phyloP scores from a whole-genome alignment of 2,329 filamentous ascomycete genomes.

The Aspergillus sp. region DNA sequence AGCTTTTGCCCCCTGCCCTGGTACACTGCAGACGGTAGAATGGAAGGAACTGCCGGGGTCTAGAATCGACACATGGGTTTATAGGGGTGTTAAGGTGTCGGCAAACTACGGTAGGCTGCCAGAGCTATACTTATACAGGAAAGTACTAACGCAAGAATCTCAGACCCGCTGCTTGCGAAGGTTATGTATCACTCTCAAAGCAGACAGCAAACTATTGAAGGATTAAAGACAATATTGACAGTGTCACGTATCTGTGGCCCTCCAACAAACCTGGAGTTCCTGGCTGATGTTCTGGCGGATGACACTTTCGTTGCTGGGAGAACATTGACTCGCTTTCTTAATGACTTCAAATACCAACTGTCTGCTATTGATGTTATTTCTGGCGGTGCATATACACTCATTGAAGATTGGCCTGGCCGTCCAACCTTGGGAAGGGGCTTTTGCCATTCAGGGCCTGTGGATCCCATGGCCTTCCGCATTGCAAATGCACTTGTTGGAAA shows the following conservation, averaged over 20 bases:
- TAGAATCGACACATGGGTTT: slow-evolving; percentile 66
- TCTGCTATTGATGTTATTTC: slow-evolving; percentile 59
- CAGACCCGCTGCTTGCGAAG: slow-evolving; percentile 59
- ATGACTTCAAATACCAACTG: slow-evolving; percentile 53
- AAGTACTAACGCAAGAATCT: background rate
- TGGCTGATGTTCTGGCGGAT: slow-evolving; percentile 53
- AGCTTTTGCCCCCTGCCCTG: slow-evolving; percentile 62
- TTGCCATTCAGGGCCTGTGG: slow-evolving; percentile 63
- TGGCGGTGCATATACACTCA: slow-evolving; percentile 58
- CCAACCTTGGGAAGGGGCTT: slow-evolving; percentile 60
- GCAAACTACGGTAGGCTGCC: slow-evolving; percentile 54
- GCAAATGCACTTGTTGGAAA: slow-evolving; percentile 65
- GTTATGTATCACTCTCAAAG: slow-evolving; percentile 56
- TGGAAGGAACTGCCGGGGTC: slow-evolving; percentile 54
- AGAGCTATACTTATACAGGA: background rate
- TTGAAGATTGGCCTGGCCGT: slow-evolving; percentile 63
- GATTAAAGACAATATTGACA: slow-evolving; percentile 47
- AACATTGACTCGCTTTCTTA: slow-evolving; percentile 61
- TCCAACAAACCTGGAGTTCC: slow-evolving; percentile 60
- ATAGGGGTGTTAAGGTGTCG: slow-evolving; percentile 58
- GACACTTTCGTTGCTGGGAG: slow-evolving; percentile 51
- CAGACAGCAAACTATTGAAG: slow-evolving; percentile 47
- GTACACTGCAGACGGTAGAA: slow-evolving; percentile 58
- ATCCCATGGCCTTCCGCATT: slow-evolving; percentile 58
- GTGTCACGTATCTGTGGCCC: slow-evolving; percentile 55